Base-by-base conservation (phyloP, 371 early-diverging fungal genomes). In the Lichtheimia corymbifera region DNA sequence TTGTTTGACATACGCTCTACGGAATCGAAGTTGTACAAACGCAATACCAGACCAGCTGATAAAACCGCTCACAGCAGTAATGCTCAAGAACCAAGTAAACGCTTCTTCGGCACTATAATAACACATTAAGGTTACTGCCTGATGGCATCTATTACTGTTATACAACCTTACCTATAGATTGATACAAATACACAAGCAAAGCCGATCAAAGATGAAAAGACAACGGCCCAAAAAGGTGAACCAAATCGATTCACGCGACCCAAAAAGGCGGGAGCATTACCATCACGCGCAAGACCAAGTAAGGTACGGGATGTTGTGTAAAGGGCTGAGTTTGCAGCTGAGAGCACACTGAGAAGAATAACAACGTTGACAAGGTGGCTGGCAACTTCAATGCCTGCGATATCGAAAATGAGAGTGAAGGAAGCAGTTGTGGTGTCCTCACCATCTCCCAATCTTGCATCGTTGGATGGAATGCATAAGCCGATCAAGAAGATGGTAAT, bases 41-140 rank as follows among this genome's bases (percentile, higher is more conserved):
- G 82, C 66, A 59, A 94, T 92, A 55, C 86, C 84, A 55, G 84
- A 54, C 93, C 94, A 94, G 60, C 84, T 84, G 50, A 88, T 66
- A 47, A 92, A 87, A 40, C 90, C 89, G 4, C 89, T 80, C 11
- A 88, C 77, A 0, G 88, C 88, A 44, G 87, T 79, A 47, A 93
- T 71, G 47, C 80, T 83, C 61, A 88, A 69, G 41, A 93, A 76
- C 82, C 88, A 90, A 25, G 68, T 66, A 66, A 91, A 93, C 12
- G 88, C 86, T 15, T 65, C 70, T 13, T 68, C 56, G 2, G 78
- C 75, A 50, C 77, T 58, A 27, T 15, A 7, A 27, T 15, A 15
- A 6, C 53, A 47, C 9, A 2, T 35, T 11, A 35, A 35, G 6
- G 35, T 35, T 35, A 35, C 2, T 35, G 2, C 35, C 35, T 11